A percentile compares a stretch with the other conserved stretches of the same genome.
Conservation (phyloP, 2,329 filamentous ascomycete genomes). For the Trichocomaceae sp. region DNA sequence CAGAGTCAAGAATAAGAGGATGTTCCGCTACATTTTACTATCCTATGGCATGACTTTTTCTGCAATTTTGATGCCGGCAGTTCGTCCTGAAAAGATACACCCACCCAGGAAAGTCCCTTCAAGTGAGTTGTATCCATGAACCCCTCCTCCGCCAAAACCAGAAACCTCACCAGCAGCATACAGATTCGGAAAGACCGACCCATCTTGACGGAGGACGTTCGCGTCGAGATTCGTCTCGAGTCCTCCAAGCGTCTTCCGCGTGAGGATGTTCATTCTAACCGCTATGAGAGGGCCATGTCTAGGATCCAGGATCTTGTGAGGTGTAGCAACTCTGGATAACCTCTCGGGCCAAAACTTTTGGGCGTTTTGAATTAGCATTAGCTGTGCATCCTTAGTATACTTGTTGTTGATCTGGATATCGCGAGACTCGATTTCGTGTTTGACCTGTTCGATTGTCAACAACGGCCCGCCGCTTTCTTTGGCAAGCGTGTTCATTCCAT, state of each 20-base stretch:
- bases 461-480: constrained; percentile 38
- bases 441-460: constrained; percentile 43
- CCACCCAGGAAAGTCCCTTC: constrained; percentile 59
- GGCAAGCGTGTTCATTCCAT: constrained; percentile 54
- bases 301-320: constrained; percentile 50
- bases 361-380: constrained; percentile 55
- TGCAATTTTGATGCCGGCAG: constrained; percentile 48
- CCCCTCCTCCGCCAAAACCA: constrained; percentile 56
- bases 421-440: constrained; percentile 46
- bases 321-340: constrained; percentile 45
- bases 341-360: constrained; percentile 52
- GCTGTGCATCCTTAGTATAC: constrained; percentile 56
- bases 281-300: constrained; percentile 55
- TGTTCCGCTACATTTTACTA: not conserved
- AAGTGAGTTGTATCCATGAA: constrained; percentile 57
- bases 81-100: constrained; percentile 56
- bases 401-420: constrained; percentile 52
- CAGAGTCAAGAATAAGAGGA: not conserved
- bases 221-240: constrained; percentile 55
- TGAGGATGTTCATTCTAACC: constrained; percentile 55
- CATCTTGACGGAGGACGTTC: constrained; percentile 48
- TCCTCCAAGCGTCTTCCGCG: constrained; percentile 55
- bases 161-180: constrained; percentile 57
- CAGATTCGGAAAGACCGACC: constrained; percentile 47
- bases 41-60: not conserved